These are phyloP conservation scores for Dittrichia graveolens DNA, from an alignment of 129 eudicot genomes.

Conservation along the genomic window DNA sequence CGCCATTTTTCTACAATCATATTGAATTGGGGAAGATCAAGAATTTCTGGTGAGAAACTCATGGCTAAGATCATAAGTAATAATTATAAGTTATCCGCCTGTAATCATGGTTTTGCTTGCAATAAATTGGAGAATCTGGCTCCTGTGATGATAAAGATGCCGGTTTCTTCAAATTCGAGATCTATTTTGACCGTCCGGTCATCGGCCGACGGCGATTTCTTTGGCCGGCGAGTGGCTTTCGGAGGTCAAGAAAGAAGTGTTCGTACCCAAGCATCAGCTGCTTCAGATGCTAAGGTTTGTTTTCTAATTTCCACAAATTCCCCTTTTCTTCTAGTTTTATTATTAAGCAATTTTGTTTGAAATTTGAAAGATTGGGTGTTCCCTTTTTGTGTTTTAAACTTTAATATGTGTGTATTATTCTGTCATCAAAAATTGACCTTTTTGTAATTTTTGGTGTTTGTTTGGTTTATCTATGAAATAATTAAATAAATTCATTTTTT, in stretches of 20 bases:
- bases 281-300: conserved; percentile 33
- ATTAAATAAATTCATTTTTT: not conserved
- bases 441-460: not conserved
- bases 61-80: conserved; percentile 38
- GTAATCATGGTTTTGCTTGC: conserved; percentile 32
- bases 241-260: conserved; percentile 19
- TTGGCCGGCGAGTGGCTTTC: conserved; percentile 36
- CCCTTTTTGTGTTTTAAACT: not conserved
- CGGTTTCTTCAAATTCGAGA: conserved; percentile 11
- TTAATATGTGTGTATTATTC: not conserved
- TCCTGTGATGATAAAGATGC: conserved; percentile 34
- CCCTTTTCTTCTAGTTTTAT: not conserved
- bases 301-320: not conserved
- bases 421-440: conserved; percentile 9
- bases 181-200: conserved; percentile 22
- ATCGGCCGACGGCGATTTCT: conserved; percentile 30
- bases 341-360: not conserved
- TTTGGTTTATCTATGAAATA: not conserved
- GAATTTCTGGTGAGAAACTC: not conserved
- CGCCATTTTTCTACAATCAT: conserved; percentile 8
- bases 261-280: conserved; percentile 22
- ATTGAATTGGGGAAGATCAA: not conserved
- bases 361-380: not conserved
- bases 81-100: conserved; percentile 20
- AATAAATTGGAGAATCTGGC: conserved; percentile 18